phyloP scores from a whole-genome alignment of 495 filamentous ascomycete genomes.

The Talaromyces proteolyticus region DNA sequence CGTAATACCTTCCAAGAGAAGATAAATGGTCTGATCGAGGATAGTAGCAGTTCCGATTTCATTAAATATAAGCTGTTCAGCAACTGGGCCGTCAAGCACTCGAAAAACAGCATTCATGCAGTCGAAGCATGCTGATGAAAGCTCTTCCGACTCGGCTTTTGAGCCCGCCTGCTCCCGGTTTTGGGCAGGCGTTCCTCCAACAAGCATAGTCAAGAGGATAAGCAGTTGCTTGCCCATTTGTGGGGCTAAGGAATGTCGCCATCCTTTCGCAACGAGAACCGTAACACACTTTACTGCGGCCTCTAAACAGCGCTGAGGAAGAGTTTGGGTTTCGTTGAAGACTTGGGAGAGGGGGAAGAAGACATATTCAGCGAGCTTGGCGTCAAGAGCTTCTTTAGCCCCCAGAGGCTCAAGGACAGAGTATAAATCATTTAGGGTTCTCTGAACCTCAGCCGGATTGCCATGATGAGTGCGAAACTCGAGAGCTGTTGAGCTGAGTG shows the following conservation, averaged over 20 bases:
- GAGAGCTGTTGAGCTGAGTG: conserved; percentile 66
- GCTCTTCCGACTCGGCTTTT: conserved; percentile 58
- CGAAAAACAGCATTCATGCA: conserved; percentile 51
- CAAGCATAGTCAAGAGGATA: conserved; percentile 74
- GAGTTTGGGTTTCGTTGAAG: conserved; percentile 65
- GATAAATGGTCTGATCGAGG: conserved; percentile 78
- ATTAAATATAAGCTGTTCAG: conserved; percentile 52
- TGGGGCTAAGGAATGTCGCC: conserved; percentile 58
- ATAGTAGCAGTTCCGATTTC: conserved; percentile 52
- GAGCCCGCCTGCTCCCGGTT: conserved; percentile 21
- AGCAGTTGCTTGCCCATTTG: conserved; percentile 78
- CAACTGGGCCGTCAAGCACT: conserved; percentile 31
- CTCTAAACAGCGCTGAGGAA: conserved; percentile 71
- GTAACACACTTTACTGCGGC: conserved; percentile 64
- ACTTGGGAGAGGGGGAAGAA: conserved; percentile 92
- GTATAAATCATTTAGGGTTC: conserved; percentile 48
- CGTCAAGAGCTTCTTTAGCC: conserved; percentile 54
- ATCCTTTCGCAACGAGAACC: conserved; percentile 69
- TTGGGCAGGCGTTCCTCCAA: conserved; percentile 60
- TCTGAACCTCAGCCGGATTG: conserved; percentile 47
- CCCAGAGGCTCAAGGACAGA: conserved; percentile 46
- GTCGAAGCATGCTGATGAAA: conserved; percentile 52
- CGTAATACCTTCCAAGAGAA: conserved; percentile 65
- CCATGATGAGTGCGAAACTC: conserved; percentile 48
- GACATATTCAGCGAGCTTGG: conserved; percentile 84